phyloP scores from a whole-genome alignment of 192 early-diverging fungal species.

The Backusella morwellensis region DNA sequence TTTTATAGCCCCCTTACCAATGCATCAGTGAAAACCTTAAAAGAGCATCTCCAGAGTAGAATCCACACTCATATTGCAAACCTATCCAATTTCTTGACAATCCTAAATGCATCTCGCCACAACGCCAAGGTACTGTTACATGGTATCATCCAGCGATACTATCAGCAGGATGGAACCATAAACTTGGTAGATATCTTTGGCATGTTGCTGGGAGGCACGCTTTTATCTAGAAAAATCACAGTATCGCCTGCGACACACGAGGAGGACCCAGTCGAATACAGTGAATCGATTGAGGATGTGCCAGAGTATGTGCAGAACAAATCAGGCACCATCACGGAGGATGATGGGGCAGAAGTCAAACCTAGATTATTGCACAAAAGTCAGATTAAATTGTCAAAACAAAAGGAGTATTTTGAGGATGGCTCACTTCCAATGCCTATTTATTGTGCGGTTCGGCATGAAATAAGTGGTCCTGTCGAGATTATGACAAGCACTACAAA shows the following conservation, averaged over 20 bases:
- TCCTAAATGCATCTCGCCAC: slow-evolving; percentile 13
- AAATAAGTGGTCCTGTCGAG: slow-evolving; percentile 22
- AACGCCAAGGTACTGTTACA: slow-evolving; percentile 18
- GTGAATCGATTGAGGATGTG: neutral
- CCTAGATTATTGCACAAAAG: slow-evolving; percentile 15
- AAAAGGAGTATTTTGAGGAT: slow-evolving; percentile 53
- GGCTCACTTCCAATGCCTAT: slow-evolving; percentile 73
- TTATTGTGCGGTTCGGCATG: slow-evolving; percentile 71
- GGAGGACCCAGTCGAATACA: neutral
- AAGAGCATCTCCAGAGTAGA: slow-evolving; percentile 36
- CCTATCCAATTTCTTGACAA: slow-evolving; percentile 32
- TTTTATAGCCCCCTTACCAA: slow-evolving; percentile 42
- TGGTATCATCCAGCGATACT: slow-evolving; percentile 24
- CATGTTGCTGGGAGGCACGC: slow-evolving; percentile 39
- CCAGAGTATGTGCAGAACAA: slow-evolving; percentile 24
- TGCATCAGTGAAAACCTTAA: slow-evolving; percentile 32
- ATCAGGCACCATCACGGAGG: slow-evolving; percentile 8
- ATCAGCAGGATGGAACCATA: slow-evolving; percentile 23
- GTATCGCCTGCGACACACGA: neutral
- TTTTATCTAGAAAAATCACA: slow-evolving; percentile 38
- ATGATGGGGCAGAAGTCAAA: slow-evolving; percentile 14
- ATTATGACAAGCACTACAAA: neutral
- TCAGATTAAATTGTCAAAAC: slow-evolving; percentile 50
- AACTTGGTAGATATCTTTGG: slow-evolving; percentile 58
- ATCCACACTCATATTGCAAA: slow-evolving; percentile 52